phyloP scores from a whole-genome alignment of 208 protist species.

The Angomonas deanei region DNA sequence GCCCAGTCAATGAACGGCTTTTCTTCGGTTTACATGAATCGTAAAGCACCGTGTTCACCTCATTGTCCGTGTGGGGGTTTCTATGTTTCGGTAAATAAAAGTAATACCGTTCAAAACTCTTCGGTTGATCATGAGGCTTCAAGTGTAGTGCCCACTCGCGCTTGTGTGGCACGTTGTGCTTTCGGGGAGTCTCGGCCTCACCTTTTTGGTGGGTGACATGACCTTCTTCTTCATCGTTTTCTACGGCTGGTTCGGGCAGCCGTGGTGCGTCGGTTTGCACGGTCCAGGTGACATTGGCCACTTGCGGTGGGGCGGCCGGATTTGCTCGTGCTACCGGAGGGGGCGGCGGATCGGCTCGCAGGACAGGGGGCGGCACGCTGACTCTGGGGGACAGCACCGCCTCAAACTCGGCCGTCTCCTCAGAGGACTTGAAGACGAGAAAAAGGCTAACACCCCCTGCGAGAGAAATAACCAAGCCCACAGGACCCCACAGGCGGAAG shows the following conservation, averaged over 20 bases:
- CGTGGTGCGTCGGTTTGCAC: neutral
- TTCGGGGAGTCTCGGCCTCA: too few species aligned
- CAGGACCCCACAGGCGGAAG: constrained; percentile 35
- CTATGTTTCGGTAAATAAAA: neutral
- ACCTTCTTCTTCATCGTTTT: too few species aligned
- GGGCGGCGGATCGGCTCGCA: too few species aligned
- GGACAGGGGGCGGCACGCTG: neutral
- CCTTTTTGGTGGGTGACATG: too few species aligned
- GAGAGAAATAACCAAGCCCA: constrained; percentile 25
- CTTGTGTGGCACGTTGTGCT: neutral
- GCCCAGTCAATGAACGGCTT: neutral
- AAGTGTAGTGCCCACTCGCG: constrained; percentile 3
- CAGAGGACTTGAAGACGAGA: constrained; percentile 19
- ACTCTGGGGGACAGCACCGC: neutral
- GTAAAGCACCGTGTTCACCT: neutral
- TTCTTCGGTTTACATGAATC: neutral
- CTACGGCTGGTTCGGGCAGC: neutral
- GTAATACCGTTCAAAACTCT: constrained; percentile 5
- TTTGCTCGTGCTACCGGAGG: too few species aligned
- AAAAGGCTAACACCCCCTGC: constrained; percentile 19
- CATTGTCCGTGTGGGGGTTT: constrained; percentile 1
- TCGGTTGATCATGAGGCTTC: neutral
- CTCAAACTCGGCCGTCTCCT: neutral
- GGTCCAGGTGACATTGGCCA: neutral
- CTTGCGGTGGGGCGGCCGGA: too few species aligned